These are phyloP conservation scores for Xylaria arbuscula DNA, from an alignment of 2,329 filamentous ascomycete species.

Conservation along the genomic window DNA sequence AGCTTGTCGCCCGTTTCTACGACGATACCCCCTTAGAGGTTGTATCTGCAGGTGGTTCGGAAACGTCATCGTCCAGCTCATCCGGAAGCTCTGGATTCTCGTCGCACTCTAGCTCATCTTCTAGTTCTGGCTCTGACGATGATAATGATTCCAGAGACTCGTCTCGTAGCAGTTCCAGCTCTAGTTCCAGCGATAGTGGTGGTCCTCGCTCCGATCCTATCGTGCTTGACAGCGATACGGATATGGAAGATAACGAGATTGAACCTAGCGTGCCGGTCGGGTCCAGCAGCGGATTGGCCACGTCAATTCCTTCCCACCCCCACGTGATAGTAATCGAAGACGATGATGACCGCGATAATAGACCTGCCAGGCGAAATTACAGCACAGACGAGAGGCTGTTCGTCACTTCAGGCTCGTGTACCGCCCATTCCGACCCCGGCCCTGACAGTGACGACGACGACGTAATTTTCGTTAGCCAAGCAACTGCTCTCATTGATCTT, in stretches of 20 bases:
- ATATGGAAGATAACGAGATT: constrained; percentile 17
- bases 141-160: constrained; percentile 40
- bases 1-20: constrained; percentile 43
- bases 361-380: too few species aligned
- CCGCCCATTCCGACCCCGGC: background rate
- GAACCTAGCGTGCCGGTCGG: background rate
- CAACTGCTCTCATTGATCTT: constrained; percentile 3
- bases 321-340: constrained; percentile 22
- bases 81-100: background rate
- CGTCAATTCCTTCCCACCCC: background rate
- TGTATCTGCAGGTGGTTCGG: constrained; percentile 20
- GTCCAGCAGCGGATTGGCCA: background rate
- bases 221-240: constrained; percentile 17
- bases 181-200: background rate
- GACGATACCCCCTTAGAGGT: constrained; percentile 29
- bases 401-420: constrained; percentile 23
- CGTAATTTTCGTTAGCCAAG: background rate
- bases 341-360: constrained; percentile 9
- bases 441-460: background rate
- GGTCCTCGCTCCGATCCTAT: background rate
- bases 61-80: constrained; percentile 23
- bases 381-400: constrained; percentile 19
- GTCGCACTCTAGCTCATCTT: background rate
- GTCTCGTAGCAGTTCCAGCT: background rate
- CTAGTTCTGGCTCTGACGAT: constrained; percentile 34